Evolutionary conservation across 2,329 filamentous ascomycete genomes (phyloP), one percentile per base, ranked within the genome.

Genomic region (Monosporascus sp.): DNA sequence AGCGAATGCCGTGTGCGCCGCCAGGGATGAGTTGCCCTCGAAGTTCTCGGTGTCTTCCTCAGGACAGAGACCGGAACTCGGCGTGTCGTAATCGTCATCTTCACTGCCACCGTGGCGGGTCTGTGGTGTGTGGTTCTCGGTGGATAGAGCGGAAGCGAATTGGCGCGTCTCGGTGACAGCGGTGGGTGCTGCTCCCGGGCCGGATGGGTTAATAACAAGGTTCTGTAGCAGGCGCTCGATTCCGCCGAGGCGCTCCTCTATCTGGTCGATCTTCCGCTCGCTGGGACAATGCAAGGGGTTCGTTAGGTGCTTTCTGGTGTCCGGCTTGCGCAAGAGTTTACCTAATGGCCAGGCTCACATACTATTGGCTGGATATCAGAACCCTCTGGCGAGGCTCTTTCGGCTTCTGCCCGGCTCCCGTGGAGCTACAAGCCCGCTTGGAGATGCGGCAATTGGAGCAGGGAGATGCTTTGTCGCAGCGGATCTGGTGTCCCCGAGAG

Each of bases 321-420:
- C 31, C 9, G 27, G 31, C 24, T 35, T 14, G 31, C 31, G 2
- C 31, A 35, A 35, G 11, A 11, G 31, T 35, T 35, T 14, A 35
- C 41, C 44, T 27, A 35, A 24, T 46, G 9, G 39, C 17, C 20
- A 18, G 37, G 45, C 6, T 8, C 41, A 71, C 78, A 59, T 67
- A 83, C 80, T 83, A 83, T 74, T 83, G 80, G 44, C 78, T 80
- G 2, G 80, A 82, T 54, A 83, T 83, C 56, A 83, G 70, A 39
- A 83, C 80, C 50, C 80, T 71, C 60, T 82, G 79, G 41, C 79
- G 72, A 45, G 72, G 69, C 61, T 82, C 79, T 62, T 78, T 80
- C 25, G 78, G 76, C 54, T 78, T 75, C 60, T 82, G 79, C 7
- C 77, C 76, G 14, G 72, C 68, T 3, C 80, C 79, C 0, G 78